Evolutionary conservation across 768 basidiomycete genomes (phyloP).

Genomic region (Crassisporium funariophilum): DNA sequence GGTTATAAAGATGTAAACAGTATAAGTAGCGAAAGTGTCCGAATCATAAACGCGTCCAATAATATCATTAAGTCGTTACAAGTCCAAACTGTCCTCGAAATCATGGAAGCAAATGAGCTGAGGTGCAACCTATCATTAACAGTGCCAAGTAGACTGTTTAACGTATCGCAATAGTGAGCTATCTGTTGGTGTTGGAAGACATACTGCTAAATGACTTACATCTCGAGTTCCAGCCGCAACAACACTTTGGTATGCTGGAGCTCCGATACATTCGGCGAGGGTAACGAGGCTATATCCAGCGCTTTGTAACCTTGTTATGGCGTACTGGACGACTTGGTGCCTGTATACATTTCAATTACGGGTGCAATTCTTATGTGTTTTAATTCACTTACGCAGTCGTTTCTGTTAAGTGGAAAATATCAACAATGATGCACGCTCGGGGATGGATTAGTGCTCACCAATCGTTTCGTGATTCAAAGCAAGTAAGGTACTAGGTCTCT

Average conservation of each 20-base stretch:
- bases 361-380: not conserved
- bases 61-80: too few relatives aligned
- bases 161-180: not conserved
- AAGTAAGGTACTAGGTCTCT: conserved; percentile 30
- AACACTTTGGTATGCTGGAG: conserved; percentile 33
- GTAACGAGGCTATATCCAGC: conserved; percentile 42
- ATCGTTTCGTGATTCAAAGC: conserved; percentile 38
- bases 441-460: conserved; percentile 3
- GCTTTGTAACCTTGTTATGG: conserved; percentile 26
- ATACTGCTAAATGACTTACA: conserved; percentile 19
- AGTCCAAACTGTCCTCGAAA: too few relatives aligned
- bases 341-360: conserved; percentile 9
- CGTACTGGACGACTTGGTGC: conserved; percentile 31
- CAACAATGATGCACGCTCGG: not conserved
- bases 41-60: too few relatives aligned
- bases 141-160: conserved; percentile 26
- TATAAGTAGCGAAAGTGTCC: too few relatives aligned
- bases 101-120: too few relatives aligned
- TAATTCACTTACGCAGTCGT: conserved; percentile 24
- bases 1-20: too few relatives aligned
- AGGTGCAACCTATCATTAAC: too few relatives aligned
- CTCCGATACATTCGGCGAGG: conserved; percentile 40
- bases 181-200: not conserved
- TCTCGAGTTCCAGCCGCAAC: conserved; percentile 20
- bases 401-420: conserved; percentile 13